Evolutionary conservation across 257 asterid genomes (phyloP), one percentile per base, ranked within the genome.

Genomic region (Jacaranda copaia): DNA sequence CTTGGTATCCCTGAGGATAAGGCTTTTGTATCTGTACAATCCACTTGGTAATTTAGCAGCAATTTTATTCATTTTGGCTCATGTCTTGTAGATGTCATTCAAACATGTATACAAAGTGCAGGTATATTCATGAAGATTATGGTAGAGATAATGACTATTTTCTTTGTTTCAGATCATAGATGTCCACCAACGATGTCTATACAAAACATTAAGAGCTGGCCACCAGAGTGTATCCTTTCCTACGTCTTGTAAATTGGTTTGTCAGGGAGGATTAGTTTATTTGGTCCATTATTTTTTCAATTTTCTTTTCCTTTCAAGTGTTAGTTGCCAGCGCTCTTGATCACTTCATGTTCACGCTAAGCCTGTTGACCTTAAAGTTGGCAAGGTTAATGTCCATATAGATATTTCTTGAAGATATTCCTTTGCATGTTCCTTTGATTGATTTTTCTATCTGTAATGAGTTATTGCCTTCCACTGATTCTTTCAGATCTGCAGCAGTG

Each of bases 181-280:
- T 82, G 78, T 87, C 84, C 93, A 78, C 78, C 97, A 93, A 81
- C 87, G 67, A 59, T 86, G 94, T 84, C 86, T 91, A 39, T 90
- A 89, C 88, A 93, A 91, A 86, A 88, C 97, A 63, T 82, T 93
- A 81, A 93, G 99, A 87, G 91, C 90, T 78, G 97, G 98, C 77
- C 98, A 93, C 82, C 80, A 88, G 72, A 88, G 91, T 80, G 98
- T 96, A 96, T 90, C 93, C 96, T 83, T 87, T 67, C 38, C 20
- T 58, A 25, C 43, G 46, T 81, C 16, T 35, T 77, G 59, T 52
- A 20, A 57, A 63, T 71, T 60, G 58, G 32, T 72, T 81, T 68
- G 5, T 13, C 61, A 20, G 8, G 74, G 61, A 35, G 51, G 68
- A 79, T 39, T 74, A 20, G 19, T 15, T 38, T 36, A 6, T 58